A percentile compares a stretch with the other conserved stretches of the same genome.
phyloP scores from a whole-genome alignment of 176 grass and related monocot species.

The Triticum urartu region DNA sequence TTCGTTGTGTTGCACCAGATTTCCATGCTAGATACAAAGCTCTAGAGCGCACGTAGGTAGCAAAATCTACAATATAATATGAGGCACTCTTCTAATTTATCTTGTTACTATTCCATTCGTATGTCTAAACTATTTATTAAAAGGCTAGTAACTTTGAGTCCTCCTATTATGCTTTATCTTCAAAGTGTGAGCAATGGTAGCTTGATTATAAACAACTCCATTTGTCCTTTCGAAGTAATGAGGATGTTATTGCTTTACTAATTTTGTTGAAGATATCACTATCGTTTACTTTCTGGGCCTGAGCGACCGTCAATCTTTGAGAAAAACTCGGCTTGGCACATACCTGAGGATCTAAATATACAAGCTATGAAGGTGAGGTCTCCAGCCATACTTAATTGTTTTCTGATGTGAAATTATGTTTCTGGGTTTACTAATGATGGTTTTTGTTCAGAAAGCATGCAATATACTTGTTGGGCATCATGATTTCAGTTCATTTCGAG shows the following conservation, averaged over 20 bases:
- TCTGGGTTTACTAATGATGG: slow-evolving; percentile 8
- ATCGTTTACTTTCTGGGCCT: slow-evolving; percentile 81
- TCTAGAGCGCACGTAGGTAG: slow-evolving; percentile 86
- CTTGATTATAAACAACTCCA: slow-evolving; percentile 3
- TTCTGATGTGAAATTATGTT: slow-evolving; percentile 21
- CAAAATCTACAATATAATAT: slow-evolving; percentile 35
- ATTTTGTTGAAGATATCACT: slow-evolving; percentile 70
- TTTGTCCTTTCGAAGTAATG: slow-evolving; percentile 11
- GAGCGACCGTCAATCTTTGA: slow-evolving; percentile 77
- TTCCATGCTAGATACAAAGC: slow-evolving; percentile 97
- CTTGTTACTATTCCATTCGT: slow-evolving; percentile 25
- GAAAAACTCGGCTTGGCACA: slow-evolving; percentile 81
- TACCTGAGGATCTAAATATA: slow-evolving; percentile 74
- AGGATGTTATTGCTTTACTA: slow-evolving; percentile 17
- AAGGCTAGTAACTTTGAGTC: neutral
- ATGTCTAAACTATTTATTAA: slow-evolving; percentile 24
- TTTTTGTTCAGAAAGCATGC: slow-evolving; percentile 81
- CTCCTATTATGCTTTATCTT: slow-evolving; percentile 2
- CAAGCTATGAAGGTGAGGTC: slow-evolving; percentile 68
- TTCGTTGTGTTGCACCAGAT: slow-evolving; percentile 69
- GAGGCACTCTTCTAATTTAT: slow-evolving; percentile 14
- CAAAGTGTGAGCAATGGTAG: slow-evolving; percentile 8
- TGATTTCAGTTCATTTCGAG: slow-evolving; percentile 98
- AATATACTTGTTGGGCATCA: slow-evolving; percentile 72
- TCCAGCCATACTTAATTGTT: slow-evolving; percentile 13